These are phyloP conservation scores for Acanthamoeba royreba DNA, from an alignment of 208 protist species.

Conservation along the genomic window DNA sequence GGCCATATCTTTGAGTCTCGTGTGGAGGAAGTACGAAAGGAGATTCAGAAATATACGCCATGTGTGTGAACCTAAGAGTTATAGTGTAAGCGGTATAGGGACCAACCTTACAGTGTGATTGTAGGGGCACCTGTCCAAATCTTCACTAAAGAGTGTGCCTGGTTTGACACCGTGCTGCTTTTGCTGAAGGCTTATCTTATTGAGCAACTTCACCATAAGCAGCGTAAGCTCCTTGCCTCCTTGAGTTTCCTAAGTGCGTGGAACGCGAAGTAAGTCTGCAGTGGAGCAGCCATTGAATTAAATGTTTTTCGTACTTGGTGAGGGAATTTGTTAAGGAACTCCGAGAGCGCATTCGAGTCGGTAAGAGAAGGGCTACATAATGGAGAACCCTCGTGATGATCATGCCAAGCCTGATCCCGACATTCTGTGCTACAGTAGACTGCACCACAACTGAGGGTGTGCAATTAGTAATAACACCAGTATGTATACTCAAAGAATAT, in stretches of 20 bases:
- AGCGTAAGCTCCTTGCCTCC: slow-evolving; percentile 22
- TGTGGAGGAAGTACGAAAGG: not conserved
- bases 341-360: not conserved
- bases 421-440: not conserved
- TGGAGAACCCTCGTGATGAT: slow-evolving; percentile 21
- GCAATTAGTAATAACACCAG: too few species aligned
- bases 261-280: too few species aligned
- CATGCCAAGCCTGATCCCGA: not conserved
- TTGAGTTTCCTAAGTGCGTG: too few species aligned
- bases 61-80: not conserved
- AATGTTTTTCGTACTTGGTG: too few species aligned
- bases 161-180: not conserved
- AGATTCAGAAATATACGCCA: slow-evolving; percentile 27
- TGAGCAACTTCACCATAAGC: not conserved
- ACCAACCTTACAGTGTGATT: too few species aligned
- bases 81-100: too few species aligned
- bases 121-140: not conserved
- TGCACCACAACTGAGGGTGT: not conserved
- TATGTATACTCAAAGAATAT: not conserved
- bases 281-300: too few species aligned
- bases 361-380: not conserved
- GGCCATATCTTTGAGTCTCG: not conserved
- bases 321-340: not conserved
- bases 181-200: not conserved
- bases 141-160: not conserved